These are phyloP conservation scores for Brassica balearica DNA, from an alignment of 441 rosid species.

Conservation along the genomic window DNA sequence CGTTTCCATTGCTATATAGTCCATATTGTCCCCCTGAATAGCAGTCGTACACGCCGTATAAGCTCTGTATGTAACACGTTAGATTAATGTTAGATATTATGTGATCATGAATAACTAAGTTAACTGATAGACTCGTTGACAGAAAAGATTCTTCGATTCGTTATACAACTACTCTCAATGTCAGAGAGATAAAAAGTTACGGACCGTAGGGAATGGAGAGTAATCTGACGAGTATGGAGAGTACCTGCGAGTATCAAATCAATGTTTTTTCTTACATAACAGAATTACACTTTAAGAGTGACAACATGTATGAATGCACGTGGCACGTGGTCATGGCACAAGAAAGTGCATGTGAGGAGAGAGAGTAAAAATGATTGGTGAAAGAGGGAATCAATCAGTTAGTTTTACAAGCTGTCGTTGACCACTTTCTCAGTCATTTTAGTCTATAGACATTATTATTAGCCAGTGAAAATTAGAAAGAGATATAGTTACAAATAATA, in stretches of 20 bases:
- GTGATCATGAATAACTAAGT: background rate
- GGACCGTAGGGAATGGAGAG: slow-evolving; percentile 79
- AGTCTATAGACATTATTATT: background rate
- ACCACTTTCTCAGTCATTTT: slow-evolving; percentile 40
- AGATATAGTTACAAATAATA: background rate
- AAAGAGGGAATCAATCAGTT: slow-evolving; percentile 41
- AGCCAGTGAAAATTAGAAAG: slow-evolving; percentile 2
- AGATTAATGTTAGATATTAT: background rate
- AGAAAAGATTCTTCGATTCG: slow-evolving; percentile 24
- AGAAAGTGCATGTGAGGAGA: slow-evolving; percentile 35
- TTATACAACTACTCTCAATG: slow-evolving; percentile 16
- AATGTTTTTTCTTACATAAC: slow-evolving; percentile 11
- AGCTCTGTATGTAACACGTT: slow-evolving; percentile 27
- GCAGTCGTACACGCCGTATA: slow-evolving; percentile 41
- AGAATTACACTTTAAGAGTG: slow-evolving; percentile 25
- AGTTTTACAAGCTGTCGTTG: slow-evolving; percentile 46
- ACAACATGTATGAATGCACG: slow-evolving; percentile 39
- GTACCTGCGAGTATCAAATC: slow-evolving; percentile 59
- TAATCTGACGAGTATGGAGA: slow-evolving; percentile 82
- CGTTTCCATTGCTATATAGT: slow-evolving; percentile 32
- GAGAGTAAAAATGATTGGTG: slow-evolving; percentile 38
- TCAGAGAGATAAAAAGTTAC: slow-evolving; percentile 35
- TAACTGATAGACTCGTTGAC: slow-evolving; percentile 24
- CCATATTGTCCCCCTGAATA: slow-evolving; percentile 37
- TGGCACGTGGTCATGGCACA: slow-evolving; percentile 42